Evolutionary conservation across 2,329 filamentous ascomycete species (phyloP).

Genomic region (Pseudocercospora cruenta): DNA sequence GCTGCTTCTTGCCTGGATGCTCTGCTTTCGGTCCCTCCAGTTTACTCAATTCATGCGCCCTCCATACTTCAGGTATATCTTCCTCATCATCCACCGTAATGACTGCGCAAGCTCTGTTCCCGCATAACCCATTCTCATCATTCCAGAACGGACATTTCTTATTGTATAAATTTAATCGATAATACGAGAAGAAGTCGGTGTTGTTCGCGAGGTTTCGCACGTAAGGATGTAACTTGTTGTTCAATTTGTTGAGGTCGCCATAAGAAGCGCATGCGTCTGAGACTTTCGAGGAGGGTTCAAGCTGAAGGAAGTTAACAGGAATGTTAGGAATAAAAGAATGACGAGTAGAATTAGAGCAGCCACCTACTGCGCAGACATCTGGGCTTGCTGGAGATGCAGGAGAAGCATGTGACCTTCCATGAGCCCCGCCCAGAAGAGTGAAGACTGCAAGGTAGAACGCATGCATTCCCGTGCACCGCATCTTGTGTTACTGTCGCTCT

Average conservation of each 20-base stretch:
- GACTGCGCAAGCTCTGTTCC: conserved; percentile 94
- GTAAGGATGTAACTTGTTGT: conserved; percentile 73
- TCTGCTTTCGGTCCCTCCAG: conserved; percentile 87
- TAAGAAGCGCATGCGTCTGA: conserved; percentile 95
- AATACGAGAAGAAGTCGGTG: conserved; percentile 98
- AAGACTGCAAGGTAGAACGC: conserved; percentile 66
- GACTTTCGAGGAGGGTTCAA: conserved; percentile 85
- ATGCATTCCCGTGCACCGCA: conserved; percentile 29
- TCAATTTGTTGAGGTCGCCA: conserved; percentile 82
- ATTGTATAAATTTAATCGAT: conserved; percentile 91
- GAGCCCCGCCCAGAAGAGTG: conserved; percentile 52
- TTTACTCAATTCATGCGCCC: conserved; percentile 87
- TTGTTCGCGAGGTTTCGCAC: conserved; percentile 79
- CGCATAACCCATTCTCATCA: conserved; percentile 90
- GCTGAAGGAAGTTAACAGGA: conserved; percentile 59
- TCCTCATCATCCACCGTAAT: conserved; percentile 94
- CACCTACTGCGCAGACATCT: conserved; percentile 61
- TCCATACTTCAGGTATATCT: conserved; percentile 89
- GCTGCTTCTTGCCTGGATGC: conserved; percentile 77
- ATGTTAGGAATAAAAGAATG: conserved; percentile 35
- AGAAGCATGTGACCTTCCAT: conserved; percentile 46
- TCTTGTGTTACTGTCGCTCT: conserved; percentile 20
- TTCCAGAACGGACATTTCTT: conserved; percentile 96
- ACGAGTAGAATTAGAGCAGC: conserved; percentile 20
- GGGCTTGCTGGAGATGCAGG: conserved; percentile 43